phyloP scores from a whole-genome alignment of 257 asterid genomes.

The Cordia subcordata region DNA sequence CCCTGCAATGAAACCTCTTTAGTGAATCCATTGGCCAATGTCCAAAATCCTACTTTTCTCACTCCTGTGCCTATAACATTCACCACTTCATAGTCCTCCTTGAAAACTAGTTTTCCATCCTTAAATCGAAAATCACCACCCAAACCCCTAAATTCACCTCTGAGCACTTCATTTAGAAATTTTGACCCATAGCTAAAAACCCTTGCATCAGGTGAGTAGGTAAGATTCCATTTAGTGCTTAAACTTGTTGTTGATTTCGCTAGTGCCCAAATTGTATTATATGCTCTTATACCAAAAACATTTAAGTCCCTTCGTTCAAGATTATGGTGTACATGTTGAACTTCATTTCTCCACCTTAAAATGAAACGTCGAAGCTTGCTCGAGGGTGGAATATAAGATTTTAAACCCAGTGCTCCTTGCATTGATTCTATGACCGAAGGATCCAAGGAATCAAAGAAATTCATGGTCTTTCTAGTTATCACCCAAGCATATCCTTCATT shows the following conservation, averaged over 20 bases:
- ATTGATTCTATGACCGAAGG: conserved; percentile 23
- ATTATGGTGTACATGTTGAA: conserved; percentile 9
- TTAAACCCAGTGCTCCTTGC: conserved; percentile 41
- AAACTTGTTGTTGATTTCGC: conserved; percentile 32
- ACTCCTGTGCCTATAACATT: conserved; percentile 29
- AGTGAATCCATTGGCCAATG: conserved; percentile 19
- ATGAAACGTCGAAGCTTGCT: conserved; percentile 17
- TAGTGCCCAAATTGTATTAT: conserved; percentile 35
- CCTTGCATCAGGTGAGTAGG: background rate
- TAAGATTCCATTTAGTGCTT: background rate
- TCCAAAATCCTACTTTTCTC: conserved; percentile 42
- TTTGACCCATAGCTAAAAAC: background rate
- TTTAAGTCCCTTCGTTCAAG: conserved; percentile 15
- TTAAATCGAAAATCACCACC: conserved; percentile 23
- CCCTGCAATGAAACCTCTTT: conserved; percentile 18
- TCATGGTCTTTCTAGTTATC: conserved; percentile 35
- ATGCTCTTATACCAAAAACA: conserved; percentile 32
- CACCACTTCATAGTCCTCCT: conserved; percentile 27
- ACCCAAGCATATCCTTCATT: conserved; percentile 43
- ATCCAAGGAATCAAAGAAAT: conserved; percentile 21
- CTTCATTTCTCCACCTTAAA: conserved; percentile 32
- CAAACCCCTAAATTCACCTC: conserved; percentile 18
- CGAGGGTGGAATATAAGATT: conserved; percentile 23
- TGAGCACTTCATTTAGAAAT: conserved; percentile 2
- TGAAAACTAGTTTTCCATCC: conserved; percentile 22